Conservation (phyloP, 257 asterid genomes). For the Nyctanthes arbortristis region DNA sequence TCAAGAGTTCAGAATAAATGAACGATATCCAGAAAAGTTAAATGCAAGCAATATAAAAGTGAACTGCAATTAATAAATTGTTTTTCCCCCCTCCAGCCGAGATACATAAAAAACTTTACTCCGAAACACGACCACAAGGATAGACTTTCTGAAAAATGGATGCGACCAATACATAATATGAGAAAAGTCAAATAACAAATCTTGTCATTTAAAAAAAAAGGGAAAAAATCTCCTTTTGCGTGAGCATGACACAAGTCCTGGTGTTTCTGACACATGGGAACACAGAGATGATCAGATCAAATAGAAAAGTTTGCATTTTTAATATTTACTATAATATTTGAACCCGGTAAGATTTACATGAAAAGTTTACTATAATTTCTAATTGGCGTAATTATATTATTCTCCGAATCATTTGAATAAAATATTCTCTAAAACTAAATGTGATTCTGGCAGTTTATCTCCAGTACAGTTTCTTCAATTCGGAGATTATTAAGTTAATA, state of each 20-base stretch:
- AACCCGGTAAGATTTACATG: neutral
- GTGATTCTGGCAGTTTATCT: no score
- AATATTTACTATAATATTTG: neutral
- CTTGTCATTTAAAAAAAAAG: neutral
- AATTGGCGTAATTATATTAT: no score
- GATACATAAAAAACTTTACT: slow-evolving; percentile 1
- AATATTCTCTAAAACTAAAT: no score
- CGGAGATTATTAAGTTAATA: no score
- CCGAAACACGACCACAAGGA: neutral
- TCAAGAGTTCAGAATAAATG: slow-evolving; percentile 11
- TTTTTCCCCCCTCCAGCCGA: neutral
- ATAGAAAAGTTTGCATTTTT: neutral
- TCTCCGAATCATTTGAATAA: no score
- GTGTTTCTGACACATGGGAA: no score
- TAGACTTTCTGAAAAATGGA: neutral
- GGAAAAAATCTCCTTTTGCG: no score
- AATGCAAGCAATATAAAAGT: slow-evolving; percentile 20
- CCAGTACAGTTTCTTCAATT: no score
- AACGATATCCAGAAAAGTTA: slow-evolving; percentile 14
- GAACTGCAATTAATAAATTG: neutral
- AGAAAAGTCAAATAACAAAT: neutral
- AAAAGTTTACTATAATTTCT: no score
- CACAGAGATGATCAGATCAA: neutral
- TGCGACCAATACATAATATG: neutral
- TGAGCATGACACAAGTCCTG: no score